A percentile compares a stretch with the other conserved stretches of the same genome.
phyloP scores from a whole-genome alignment of 768 basidiomycete genomes.

The Tephrocybe rancida region DNA sequence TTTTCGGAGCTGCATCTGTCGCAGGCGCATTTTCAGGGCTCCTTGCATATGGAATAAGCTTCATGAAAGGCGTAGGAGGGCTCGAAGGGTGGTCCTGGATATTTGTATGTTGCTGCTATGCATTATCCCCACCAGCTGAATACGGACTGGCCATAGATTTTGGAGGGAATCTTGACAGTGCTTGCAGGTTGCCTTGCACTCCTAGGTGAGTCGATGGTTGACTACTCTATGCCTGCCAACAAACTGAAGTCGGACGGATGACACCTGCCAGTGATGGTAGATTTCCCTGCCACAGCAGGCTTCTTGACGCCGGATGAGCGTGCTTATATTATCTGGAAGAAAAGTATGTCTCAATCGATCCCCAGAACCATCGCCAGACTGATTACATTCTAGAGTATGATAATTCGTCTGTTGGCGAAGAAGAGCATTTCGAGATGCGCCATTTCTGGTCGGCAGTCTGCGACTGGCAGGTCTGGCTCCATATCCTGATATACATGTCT shows the following conservation, averaged over 20 bases:
- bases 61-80: constrained; percentile 49
- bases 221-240: neutral
- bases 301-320: constrained; percentile 67
- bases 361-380: neutral
- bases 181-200: constrained; percentile 54
- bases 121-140: neutral
- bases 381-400: constrained; percentile 43
- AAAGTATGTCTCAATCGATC: constrained; percentile 41
- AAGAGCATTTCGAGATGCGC: constrained; percentile 56
- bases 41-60: constrained; percentile 55
- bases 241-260: neutral
- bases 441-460: constrained; percentile 54
- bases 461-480: constrained; percentile 71
- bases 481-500: constrained; percentile 61
- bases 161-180: constrained; percentile 68
- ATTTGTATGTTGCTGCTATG: constrained; percentile 42
- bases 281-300: constrained; percentile 58
- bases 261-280: constrained; percentile 50
- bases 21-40: constrained; percentile 67
- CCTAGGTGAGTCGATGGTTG: constrained; percentile 37
- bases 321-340: constrained; percentile 52
- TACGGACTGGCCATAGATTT: constrained; percentile 38
- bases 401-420: constrained; percentile 59
- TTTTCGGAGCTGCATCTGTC: constrained; percentile 66
- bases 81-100: constrained; percentile 70